Conservation (phyloP, 176 grass and related monocot species). For the Triticum turgidum region DNA sequence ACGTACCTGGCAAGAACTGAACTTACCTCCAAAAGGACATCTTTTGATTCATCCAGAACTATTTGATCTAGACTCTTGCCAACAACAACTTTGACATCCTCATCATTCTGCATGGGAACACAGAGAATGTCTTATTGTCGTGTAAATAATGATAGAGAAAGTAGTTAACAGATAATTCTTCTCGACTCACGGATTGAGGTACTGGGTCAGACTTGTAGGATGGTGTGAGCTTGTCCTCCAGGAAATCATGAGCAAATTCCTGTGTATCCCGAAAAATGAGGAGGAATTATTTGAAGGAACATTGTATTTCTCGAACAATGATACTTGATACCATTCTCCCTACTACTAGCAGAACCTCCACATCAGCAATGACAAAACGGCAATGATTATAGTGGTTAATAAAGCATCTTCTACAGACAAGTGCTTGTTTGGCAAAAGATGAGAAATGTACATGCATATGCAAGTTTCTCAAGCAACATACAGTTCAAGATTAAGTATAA, state of each 20-base stretch:
- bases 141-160: conserved; percentile 4
- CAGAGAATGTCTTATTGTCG: background rate
- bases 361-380: too few species aligned
- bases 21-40: conserved; percentile 89
- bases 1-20: background rate
- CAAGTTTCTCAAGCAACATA: background rate
- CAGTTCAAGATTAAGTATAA: too few species aligned
- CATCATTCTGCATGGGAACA: conserved; percentile 67
- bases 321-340: background rate
- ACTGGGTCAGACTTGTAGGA: conserved; percentile 90
- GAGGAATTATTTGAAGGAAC: too few species aligned
- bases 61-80: conserved; percentile 86
- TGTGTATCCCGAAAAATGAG: too few species aligned
- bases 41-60: conserved; percentile 94
- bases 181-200: conserved; percentile 64
- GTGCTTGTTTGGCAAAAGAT: background rate
- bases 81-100: conserved; percentile 89
- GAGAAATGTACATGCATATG: background rate
- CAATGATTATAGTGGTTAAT: too few species aligned
- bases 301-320: conserved; percentile 1
- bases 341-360: too few species aligned
- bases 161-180: conserved; percentile 18
- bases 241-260: conserved; percentile 77
- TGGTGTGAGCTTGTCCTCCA: conserved; percentile 76
- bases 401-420: too few species aligned